Evolutionary conservation across 2,329 filamentous ascomycete genomes (phyloP).

Genomic region (Alternaria ethzedia): DNA sequence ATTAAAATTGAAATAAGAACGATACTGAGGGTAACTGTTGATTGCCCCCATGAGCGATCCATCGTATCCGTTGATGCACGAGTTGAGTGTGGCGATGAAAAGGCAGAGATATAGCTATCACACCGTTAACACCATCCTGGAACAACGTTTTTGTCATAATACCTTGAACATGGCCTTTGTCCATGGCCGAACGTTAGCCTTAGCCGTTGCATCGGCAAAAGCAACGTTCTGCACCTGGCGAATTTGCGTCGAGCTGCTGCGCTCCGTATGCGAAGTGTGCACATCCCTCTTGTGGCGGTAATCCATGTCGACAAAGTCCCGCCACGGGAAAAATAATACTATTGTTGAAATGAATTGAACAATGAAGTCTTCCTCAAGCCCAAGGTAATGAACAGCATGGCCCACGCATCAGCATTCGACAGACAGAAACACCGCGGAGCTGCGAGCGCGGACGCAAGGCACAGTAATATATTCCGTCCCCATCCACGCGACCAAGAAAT

Average conservation of each 20-base stretch:
- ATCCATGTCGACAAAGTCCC: constrained; percentile 22
- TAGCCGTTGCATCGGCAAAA: constrained; percentile 54
- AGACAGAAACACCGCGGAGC: constrained; percentile 1
- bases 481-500: constrained; percentile 6
- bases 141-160: not conserved
- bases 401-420: constrained; percentile 1
- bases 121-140: not conserved
- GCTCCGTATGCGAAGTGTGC: constrained; percentile 24
- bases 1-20: constrained; percentile 52
- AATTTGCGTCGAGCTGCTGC: constrained; percentile 30
- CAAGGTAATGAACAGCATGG: constrained; percentile 5
- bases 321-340: not conserved
- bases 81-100: constrained; percentile 53
- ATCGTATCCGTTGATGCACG: constrained; percentile 58
- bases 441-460: not conserved
- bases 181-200: constrained; percentile 51
- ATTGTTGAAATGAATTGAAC: not conserved
- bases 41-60: constrained; percentile 59
- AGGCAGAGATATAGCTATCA: constrained; percentile 51
- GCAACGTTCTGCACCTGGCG: constrained; percentile 52
- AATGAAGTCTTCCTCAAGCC: constrained; percentile 5
- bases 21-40: constrained; percentile 56
- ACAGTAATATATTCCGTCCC: constrained; percentile 14
- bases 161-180: constrained; percentile 56
- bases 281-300: constrained; percentile 17